Base-by-base conservation (phyloP, 768 basidiomycete species). In the Naganishia kalamii region DNA sequence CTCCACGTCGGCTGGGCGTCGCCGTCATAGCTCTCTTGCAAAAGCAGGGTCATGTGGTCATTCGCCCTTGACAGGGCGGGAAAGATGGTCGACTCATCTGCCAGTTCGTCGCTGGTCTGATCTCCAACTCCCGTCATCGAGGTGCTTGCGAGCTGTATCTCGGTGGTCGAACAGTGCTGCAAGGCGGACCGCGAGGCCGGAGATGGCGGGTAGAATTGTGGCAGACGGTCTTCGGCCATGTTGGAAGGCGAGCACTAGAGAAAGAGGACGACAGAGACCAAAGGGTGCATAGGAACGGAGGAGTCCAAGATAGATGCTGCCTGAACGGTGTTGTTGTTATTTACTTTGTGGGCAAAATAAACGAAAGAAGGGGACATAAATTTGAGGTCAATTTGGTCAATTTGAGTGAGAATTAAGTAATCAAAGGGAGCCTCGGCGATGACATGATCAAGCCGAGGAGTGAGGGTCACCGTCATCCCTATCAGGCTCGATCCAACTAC, bases 161-260 rank as follows among this genome's bases (percentile, higher is more conserved):
- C 54, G 33, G n/a, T 57, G 7, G 54, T 57, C 13, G 54, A 57
- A 27, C 54, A 57, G 35, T 57, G 54, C 40, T 57, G 54, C 23
- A 57, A 35, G 19, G 54, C 54, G 33, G 54, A 57, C n/a, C 27
- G 12, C 3, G 32, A 37, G 23, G 54, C 54, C 15, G 54, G 54
- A 4, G 54, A 57, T 4, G 54, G 21, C 6, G 54, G 54, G 23
- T 40, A 41, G 32, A 40, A 57, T 35, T 57, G 37, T 23, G 54
- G 35, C 54, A 37, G 33, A 15, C 54, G 54, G 13, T 27, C 37
- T n/a, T 13, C 8, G 30, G 30, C 8, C 13, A 23, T 33, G 4
- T 7, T n/a, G 35, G 27, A 4, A 37, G 7, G 37, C 33, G 35
- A 37, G 21, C 13, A 37, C 37, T 23, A 6, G 23, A n/a, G 15